A percentile compares a stretch with the other conserved stretches of the same genome.
These are phyloP conservation scores for Talaromyces atroroseus DNA, from an alignment of 2,329 filamentous ascomycete genomes.

Conservation along the genomic window DNA sequence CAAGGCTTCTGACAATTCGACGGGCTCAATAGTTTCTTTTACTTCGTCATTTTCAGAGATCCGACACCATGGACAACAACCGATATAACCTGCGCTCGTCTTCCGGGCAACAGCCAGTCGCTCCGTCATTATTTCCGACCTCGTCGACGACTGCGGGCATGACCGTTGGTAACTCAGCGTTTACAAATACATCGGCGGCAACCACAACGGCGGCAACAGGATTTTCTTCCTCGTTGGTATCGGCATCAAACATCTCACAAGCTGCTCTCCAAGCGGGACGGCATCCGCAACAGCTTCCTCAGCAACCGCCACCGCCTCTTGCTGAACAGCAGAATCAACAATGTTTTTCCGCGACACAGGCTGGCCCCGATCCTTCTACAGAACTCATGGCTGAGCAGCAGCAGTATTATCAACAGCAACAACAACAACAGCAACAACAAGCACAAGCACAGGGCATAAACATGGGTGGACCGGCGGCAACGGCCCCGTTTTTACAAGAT, in stretches of 20 bases:
- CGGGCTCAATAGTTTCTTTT: not conserved
- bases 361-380: not conserved
- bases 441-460: constrained; percentile 21
- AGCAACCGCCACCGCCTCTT: not conserved
- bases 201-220: constrained; percentile 1
- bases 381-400: not conserved
- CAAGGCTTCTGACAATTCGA: not conserved
- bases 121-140: constrained; percentile 3
- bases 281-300: not conserved
- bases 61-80: constrained; percentile 5
- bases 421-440: constrained; percentile 13
- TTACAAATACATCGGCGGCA: not conserved
- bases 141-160: not conserved
- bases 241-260: not conserved
- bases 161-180: not conserved
- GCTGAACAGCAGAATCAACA: constrained; percentile 1
- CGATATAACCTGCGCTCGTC: constrained; percentile 13
- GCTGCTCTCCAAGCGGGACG: not conserved
- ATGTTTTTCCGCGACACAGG: not conserved
- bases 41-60: not conserved
- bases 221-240: not conserved
- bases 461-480: constrained; percentile 35
- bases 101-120: constrained; percentile 1
- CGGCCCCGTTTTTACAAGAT: constrained; percentile 65
- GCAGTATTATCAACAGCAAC: not conserved